Evolutionary conservation across 2,329 filamentous ascomycete genomes (phyloP), one percentile per base, ranked within the genome.

Genomic region (Paecilomyces formosus): DNA sequence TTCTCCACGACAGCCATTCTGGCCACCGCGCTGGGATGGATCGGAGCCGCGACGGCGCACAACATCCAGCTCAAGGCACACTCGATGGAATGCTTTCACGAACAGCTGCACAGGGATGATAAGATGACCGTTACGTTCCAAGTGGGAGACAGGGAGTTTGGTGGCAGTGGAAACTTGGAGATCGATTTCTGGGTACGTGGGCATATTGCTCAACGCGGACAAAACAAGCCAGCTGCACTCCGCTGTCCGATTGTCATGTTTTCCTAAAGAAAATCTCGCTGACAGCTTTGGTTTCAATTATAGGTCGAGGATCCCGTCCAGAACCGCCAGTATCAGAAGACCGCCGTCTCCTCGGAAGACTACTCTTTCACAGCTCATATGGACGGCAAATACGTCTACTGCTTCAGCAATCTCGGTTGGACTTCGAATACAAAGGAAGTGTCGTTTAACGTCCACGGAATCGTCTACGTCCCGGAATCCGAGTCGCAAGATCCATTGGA

Each of bases 351-450:
- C 62, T 92, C 89, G 68, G 94, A 94, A 72, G 93, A 97, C 77
- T 91, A 95, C 80, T 90, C 90, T 59, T 97, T 99, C 78, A 88
- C 86, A 45, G 92, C 94, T 55, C 81, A 83, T 67, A 79, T 86
- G 71, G 92, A 99, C 75, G 94, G 94, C 64, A 92, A 89, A 78
- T 97, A 89, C 80, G 81, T 85, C 59, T 99, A 99, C 85, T 99
- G 94, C 85, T 99, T 99, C 80, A 95, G 94, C 78, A 99, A 99
- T 78, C 93, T 97, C 81, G 88, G 94, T 76, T 99, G 93, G 92
- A 90, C 90, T 60, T 92, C 92, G 60, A 91, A 91, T 76, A 95
- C 86, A 73, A 99, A 99, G 79, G 94, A 99, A 76, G 93, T 99
- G 57, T 96, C 91, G 58, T 99, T 99, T 85, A 99, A 99, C 76